Conservation (phyloP, 495 filamentous ascomycete genomes). For the Cercophora samala region DNA sequence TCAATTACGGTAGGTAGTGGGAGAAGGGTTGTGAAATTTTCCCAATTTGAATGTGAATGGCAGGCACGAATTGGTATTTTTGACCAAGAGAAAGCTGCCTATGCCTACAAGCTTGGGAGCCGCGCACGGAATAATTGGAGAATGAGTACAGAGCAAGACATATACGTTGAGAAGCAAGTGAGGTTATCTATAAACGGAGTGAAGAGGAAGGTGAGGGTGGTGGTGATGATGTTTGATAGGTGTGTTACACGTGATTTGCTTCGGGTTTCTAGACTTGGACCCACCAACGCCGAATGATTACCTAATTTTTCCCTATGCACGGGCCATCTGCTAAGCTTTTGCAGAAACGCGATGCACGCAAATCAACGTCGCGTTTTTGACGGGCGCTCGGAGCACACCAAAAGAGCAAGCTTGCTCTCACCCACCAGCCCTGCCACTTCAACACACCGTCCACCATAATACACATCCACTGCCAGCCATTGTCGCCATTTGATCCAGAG, state of each 20-base stretch:
- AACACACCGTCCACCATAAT: not conserved
- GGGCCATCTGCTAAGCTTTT: not conserved
- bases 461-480: not conserved
- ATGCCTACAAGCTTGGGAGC: too few species aligned
- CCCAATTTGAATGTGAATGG: too few species aligned
- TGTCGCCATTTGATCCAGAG: not conserved
- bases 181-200: too few species aligned
- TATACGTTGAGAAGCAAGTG: too few species aligned
- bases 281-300: not conserved
- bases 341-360: not conserved
- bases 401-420: slow-evolving; percentile 5
- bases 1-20: too few species aligned
- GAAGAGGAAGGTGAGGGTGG: too few species aligned
- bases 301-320: not conserved
- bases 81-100: too few species aligned
- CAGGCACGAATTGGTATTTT: too few species aligned
- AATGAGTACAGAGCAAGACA: too few species aligned
- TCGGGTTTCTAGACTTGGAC: not conserved
- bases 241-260: not conserved
- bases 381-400: slow-evolving; percentile 5
- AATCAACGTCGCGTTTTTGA: slow-evolving; percentile 14
- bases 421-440: not conserved
- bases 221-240: not conserved
- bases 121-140: too few species aligned
- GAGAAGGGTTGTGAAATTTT: too few species aligned